phyloP scores from a whole-genome alignment of 805 yeast species.

The Starmerella bacillaris region DNA sequence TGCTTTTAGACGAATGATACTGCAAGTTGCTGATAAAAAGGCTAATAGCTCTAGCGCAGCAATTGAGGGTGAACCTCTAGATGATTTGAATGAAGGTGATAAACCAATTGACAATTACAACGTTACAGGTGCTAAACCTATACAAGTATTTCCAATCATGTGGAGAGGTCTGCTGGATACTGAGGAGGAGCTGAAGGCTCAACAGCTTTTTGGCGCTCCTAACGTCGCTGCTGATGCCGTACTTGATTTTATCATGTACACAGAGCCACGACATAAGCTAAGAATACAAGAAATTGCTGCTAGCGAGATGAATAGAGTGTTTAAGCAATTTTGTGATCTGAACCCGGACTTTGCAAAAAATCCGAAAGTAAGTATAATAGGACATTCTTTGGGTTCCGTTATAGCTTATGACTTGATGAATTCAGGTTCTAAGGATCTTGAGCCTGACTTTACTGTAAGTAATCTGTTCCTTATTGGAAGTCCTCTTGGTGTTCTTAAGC shows the following conservation, averaged over 20 bases:
- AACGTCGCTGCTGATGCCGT: conserved; percentile 72
- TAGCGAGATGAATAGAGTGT: conserved; percentile 44
- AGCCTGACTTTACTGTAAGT: conserved; percentile 51
- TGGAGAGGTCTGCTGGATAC: conserved; percentile 47
- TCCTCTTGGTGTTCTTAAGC: conserved; percentile 72
- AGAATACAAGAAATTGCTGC: conserved; percentile 48
- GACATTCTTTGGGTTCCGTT: conserved; percentile 85
- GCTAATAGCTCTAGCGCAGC: not conserved
- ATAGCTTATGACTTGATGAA: conserved; percentile 56
- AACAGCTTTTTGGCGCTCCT: conserved; percentile 14
- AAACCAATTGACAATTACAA: not conserved
- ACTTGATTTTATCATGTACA: conserved; percentile 58
- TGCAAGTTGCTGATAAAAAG: not conserved
- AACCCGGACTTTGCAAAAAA: conserved; percentile 44
- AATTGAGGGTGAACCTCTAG: no score
- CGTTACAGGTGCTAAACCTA: conserved; percentile 11
- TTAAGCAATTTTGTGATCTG: conserved; percentile 36
- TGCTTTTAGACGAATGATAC: conserved; percentile 25
- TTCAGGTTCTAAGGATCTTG: conserved; percentile 20
- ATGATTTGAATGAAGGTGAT: not conserved
- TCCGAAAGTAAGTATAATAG: conserved; percentile 70
- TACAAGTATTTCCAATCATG: conserved; percentile 76
- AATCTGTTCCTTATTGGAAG: conserved; percentile 72
- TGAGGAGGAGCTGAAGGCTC: conserved; percentile 11
- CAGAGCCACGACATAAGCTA: conserved; percentile 48